These are phyloP conservation scores for Panicum miliaceum DNA, from an alignment of 176 grass and related monocot species.

Conservation along the genomic window DNA sequence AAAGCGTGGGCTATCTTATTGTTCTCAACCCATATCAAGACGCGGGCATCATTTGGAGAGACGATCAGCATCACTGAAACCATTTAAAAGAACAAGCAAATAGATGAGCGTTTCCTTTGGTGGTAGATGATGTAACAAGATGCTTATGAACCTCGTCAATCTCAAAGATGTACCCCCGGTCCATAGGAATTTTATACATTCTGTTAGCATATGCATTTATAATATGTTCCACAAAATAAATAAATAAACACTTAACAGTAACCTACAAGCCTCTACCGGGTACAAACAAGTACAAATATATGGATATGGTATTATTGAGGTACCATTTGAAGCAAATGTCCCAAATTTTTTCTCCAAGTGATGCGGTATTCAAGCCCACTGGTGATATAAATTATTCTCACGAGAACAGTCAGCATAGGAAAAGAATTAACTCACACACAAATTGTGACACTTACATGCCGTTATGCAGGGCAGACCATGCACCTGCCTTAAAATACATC, in stretches of 20 bases:
- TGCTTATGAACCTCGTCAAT: no score
- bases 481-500: background rate
- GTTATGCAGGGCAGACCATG: conserved; percentile 19
- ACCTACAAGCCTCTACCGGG: background rate
- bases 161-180: no score
- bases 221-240: background rate
- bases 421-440: conserved; percentile 14
- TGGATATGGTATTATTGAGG: background rate
- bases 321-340: background rate
- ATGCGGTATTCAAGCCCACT: background rate
- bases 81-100: no score
- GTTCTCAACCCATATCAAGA: no score
- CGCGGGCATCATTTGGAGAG: no score
- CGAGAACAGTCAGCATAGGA: background rate
- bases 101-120: no score
- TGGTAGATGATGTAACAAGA: no score
- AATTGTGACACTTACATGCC: conserved; percentile 20
- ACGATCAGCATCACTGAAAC: no score
- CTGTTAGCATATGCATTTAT: no score
- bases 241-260: background rate
- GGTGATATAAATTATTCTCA: conserved; percentile 6
- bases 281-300: background rate
- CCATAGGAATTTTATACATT: no score
- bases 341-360: background rate
- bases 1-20: no score